Evolutionary conservation across 108 stramenopile genomes (phyloP).

Genomic region (Cyclotella sp.): DNA sequence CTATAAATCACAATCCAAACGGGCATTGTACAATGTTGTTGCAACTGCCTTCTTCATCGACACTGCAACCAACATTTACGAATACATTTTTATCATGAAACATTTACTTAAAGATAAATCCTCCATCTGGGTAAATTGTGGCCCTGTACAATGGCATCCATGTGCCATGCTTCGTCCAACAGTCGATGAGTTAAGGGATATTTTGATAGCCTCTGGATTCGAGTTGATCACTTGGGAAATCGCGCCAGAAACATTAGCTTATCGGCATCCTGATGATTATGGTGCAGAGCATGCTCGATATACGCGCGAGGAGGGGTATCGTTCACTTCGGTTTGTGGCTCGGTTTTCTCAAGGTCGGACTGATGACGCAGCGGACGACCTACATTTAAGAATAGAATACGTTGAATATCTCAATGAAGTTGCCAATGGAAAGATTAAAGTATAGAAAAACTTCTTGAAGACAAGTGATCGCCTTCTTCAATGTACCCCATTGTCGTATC

Average conservation of each 20-base stretch:
- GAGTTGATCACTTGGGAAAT: conserved; percentile 60
- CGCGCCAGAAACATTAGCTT: conserved; percentile 56
- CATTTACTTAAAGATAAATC: conserved; percentile 43
- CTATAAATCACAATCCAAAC: conserved; percentile 45
- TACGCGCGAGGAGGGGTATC: conserved; percentile 71
- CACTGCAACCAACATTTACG: conserved; percentile 77
- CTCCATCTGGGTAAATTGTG: conserved; percentile 76
- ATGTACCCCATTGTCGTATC: no score
- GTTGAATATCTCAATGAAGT: conserved; percentile 29
- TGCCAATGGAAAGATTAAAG: conserved; percentile 28
- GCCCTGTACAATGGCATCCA: conserved; percentile 86
- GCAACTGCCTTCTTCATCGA: conserved; percentile 84
- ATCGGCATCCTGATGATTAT: conserved; percentile 57
- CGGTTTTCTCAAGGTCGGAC: no score
- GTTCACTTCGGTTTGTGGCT: conserved; percentile 52
- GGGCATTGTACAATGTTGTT: conserved; percentile 53
- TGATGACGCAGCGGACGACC: conserved; percentile 4
- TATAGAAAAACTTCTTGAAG: neutral
- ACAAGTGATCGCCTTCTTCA: neutral
- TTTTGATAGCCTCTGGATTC: conserved; percentile 62
- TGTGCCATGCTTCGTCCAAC: conserved; percentile 65
- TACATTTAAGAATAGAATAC: conserved; percentile 24
- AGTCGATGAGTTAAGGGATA: conserved; percentile 60
- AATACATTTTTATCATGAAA: conserved; percentile 63
- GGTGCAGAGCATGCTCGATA: conserved; percentile 36